Conservation (phyloP, 768 basidiomycete genomes). For the Phylloporus rhodoxanthus region DNA sequence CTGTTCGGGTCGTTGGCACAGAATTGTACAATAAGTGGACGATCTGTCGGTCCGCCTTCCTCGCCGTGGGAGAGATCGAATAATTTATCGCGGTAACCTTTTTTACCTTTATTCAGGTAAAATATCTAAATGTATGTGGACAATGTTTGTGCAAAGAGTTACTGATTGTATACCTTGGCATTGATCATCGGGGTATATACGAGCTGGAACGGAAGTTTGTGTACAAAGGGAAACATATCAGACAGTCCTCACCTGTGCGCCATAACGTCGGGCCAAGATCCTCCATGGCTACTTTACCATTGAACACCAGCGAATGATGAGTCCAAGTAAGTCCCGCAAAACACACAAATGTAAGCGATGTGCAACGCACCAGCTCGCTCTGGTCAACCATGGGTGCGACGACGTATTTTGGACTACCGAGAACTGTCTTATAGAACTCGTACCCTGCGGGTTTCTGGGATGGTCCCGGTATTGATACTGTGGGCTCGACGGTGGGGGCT, state of each 20-base stretch:
- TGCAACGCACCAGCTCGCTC: conserved; percentile 76
- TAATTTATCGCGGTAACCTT: conserved; percentile 49
- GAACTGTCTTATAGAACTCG: conserved; percentile 72
- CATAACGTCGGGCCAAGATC: conserved; percentile 73
- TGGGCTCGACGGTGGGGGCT: neutral
- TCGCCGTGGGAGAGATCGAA: conserved; percentile 71
- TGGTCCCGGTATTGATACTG: neutral
- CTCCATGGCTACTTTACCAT: conserved; percentile 74
- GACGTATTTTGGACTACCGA: conserved; percentile 82
- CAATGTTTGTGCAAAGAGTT: neutral
- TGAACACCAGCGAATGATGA: neutral
- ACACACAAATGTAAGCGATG: neutral
- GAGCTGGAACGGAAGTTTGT: conserved; percentile 42
- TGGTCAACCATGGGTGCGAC: conserved; percentile 99
- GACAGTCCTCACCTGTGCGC: conserved; percentile 54
- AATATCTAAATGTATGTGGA: conserved; percentile 48
- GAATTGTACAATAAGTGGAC: conserved; percentile 89
- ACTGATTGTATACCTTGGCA: conserved; percentile 57
- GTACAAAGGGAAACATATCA: no score
- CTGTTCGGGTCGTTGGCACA: conserved; percentile 80
- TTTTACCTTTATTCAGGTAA: conserved; percentile 31
- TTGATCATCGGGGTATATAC: conserved; percentile 99
- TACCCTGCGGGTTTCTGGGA: conserved; percentile 60
- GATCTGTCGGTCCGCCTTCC: conserved; percentile 71
- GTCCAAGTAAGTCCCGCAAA: neutral